Conservation (phyloP, 148 eudicot genomes). For the Fagopyrum esculentum region DNA sequence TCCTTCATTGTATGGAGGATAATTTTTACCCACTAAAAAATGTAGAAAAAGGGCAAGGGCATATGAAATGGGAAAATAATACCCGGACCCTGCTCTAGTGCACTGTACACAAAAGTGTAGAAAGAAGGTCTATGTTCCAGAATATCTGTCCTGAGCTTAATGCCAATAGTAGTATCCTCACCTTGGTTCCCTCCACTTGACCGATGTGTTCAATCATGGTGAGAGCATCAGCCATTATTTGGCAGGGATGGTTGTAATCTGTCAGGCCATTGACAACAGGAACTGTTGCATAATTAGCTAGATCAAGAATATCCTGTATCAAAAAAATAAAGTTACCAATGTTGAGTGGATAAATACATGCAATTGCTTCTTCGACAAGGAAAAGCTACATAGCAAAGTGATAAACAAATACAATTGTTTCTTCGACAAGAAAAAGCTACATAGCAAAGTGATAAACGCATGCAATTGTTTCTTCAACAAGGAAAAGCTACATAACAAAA, state of each 20-base stretch:
- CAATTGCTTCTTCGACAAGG: not conserved
- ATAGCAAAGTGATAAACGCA: too few species aligned
- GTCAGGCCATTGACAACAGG: conserved; percentile 94
- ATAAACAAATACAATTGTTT: not conserved
- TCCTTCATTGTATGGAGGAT: not conserved
- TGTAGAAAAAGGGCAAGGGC: not conserved
- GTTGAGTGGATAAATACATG: not conserved
- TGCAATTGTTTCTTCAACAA: too few species aligned
- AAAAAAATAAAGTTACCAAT: conserved; percentile 13
- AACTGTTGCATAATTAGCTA: conserved; percentile 66
- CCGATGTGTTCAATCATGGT: conserved; percentile 93
- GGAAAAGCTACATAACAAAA: too few species aligned
- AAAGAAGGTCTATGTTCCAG: conserved; percentile 4
- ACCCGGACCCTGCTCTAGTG: not conserved
- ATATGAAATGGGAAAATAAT: not conserved
- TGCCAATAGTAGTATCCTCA: conserved; percentile 15
- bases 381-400: not conserved
- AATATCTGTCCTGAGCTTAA: not conserved
- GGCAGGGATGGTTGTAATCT: conserved; percentile 93
- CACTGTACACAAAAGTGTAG: not conserved
- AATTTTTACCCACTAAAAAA: not conserved
- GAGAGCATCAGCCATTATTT: conserved; percentile 98
- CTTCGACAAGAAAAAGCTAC: too few species aligned
- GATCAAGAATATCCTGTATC: conserved; percentile 80
- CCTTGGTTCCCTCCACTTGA: conserved; percentile 86